phyloP scores from a whole-genome alignment of 2,329 filamentous ascomycete species.

The Paracoccidioides lutzii region DNA sequence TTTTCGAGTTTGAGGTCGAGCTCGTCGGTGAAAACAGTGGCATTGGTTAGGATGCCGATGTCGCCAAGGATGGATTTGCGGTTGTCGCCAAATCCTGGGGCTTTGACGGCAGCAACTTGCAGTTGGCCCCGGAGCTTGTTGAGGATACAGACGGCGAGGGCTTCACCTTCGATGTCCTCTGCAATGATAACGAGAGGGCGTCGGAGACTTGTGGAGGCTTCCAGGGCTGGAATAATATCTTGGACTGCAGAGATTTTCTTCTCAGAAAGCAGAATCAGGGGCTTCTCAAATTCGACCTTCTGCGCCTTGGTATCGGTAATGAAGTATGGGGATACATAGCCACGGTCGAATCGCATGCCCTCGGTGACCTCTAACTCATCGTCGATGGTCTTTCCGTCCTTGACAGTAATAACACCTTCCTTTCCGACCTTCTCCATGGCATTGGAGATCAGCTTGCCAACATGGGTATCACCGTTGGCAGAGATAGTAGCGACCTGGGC shows the following conservation, averaged over 20 bases:
- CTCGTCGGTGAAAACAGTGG: conserved; percentile 95
- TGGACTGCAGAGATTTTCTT: conserved; percentile 99
- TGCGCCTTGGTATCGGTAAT: conserved; percentile 98
- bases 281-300: conserved; percentile 99
- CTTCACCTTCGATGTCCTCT: conserved; percentile 98
- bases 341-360: conserved; percentile 99
- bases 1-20: conserved; percentile 99
- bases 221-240: conserved; percentile 95
- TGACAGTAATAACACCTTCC: conserved; percentile 99
- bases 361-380: conserved; percentile 98
- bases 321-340: conserved; percentile 98
- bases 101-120: conserved; percentile 97
- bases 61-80: conserved; percentile 98
- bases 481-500: conserved; percentile 97
- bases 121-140: conserved; percentile 99
- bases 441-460: conserved; percentile 89
- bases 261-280: conserved; percentile 93
- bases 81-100: conserved; percentile 98
- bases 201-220: conserved; percentile 89
- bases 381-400: conserved; percentile 97
- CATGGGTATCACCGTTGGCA: conserved; percentile 90
- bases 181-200: conserved; percentile 96
- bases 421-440: conserved; percentile 99
- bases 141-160: conserved; percentile 94
- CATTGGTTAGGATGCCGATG: conserved; percentile 88